Base-by-base conservation (phyloP, 345 rosid species). In the Capsella bursapastoris region DNA sequence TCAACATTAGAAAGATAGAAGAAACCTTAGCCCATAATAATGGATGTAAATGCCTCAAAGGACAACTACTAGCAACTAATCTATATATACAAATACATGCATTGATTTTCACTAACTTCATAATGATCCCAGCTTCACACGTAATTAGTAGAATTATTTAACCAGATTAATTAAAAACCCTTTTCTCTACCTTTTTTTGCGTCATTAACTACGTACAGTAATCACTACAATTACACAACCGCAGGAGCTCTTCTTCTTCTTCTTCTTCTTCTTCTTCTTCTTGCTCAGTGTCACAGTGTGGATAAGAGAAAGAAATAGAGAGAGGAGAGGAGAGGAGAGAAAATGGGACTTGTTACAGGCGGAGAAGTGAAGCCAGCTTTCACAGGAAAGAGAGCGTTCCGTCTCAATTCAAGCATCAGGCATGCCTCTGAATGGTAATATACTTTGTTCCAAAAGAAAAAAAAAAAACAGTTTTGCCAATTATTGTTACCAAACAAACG, bases 371-470 rank as follows among this genome's bases (percentile, higher is more conserved):
- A 92, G 84, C 90, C 97, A 70, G 84, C 89, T 57, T 81, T 89
- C 34, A 90, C 97, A 3, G 94, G 97, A 66, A 95, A 95, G 86
- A 86, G 96, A 83, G 80, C 89, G 0, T 92, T 90, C 80, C 96
- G 98, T 72, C 88, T 93, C 27, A 90, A 82, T 70, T 87, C 98
- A n/a, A 95, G 85, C 45, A 90, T 92, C 71, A 87, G 97, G 75
- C 98, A 95, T 81, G 92, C 98, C 68, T 83, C 98, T 61, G 99
- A 92, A 88, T 95, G 99, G 98, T 95, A 88, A 76, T 66, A 41
- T 2, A 48, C 50, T 70, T 41, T 63, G 18, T 70, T 45, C 10
- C 59, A 27, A 59, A 27, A 22, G 25, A 22, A 22, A 22, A 22
- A 22, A 22, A 22, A 67, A 51, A 63, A 41, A 12, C 15, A 18